These are phyloP conservation scores for Scleromitrula shiraiana DNA, from an alignment of 2,329 filamentous ascomycete genomes.

Conservation along the genomic window DNA sequence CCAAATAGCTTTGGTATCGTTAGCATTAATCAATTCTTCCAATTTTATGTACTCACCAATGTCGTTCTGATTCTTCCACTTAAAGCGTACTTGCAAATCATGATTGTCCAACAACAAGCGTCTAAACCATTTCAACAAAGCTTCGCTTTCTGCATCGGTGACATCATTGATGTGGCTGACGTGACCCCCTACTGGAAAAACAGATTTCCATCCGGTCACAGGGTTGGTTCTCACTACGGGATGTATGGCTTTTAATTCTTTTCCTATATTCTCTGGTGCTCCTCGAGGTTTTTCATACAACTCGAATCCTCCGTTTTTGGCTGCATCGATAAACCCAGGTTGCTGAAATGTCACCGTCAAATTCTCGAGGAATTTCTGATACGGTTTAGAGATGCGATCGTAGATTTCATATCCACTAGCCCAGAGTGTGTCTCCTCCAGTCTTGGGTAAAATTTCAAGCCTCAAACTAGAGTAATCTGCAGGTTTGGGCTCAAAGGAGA, in stretches of 20 bases:
- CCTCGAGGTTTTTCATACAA: conserved; percentile 40
- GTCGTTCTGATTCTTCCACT: conserved; percentile 31
- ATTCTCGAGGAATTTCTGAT: conserved; percentile 49
- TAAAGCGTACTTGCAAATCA: conserved; percentile 43
- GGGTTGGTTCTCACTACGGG: conserved; percentile 50
- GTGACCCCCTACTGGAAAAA: conserved; percentile 46
- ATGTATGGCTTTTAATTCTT: conserved; percentile 41
- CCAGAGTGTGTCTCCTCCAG: conserved; percentile 55
- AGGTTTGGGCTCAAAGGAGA: conserved; percentile 55
- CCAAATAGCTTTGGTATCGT: conserved; percentile 40
- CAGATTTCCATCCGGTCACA: conserved; percentile 48
- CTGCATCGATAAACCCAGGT: conserved; percentile 42
- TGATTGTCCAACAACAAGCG: conserved; percentile 46
- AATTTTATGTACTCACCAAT: conserved; percentile 12
- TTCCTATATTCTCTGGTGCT: conserved; percentile 42
- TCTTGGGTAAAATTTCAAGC: conserved; percentile 46
- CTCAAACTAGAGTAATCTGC: conserved; percentile 55
- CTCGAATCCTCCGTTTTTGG: conserved; percentile 37
- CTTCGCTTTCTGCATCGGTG: conserved; percentile 39
- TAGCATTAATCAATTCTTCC: background rate
- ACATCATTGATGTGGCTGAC: conserved; percentile 44
- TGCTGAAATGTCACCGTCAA: conserved; percentile 48
- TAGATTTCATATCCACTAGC: conserved; percentile 61
- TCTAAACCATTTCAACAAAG: conserved; percentile 44
- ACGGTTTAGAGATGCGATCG: conserved; percentile 50